These are phyloP conservation scores for Chlorella ohadii DNA, from an alignment of 139 green algal species.

Conservation along the genomic window DNA sequence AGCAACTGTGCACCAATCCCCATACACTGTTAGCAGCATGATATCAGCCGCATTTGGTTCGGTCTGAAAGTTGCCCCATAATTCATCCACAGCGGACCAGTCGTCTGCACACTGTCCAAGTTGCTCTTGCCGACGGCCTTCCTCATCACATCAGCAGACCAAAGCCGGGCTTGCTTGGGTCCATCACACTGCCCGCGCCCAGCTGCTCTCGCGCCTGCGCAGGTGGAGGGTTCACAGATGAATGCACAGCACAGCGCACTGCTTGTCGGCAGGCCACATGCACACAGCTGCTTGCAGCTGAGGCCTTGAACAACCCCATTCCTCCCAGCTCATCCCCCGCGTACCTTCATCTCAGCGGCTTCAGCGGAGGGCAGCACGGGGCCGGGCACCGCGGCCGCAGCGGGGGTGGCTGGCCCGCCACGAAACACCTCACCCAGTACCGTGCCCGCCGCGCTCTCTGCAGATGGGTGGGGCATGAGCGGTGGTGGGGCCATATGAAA, in stretches of 20 bases:
- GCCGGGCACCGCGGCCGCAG: background rate
- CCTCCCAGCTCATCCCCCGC: too few species aligned
- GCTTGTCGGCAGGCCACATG: background rate
- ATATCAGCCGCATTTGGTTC: too few species aligned
- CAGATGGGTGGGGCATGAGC: background rate
- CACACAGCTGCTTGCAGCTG: background rate
- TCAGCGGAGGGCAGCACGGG: constrained; percentile 1
- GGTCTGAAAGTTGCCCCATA: too few species aligned
- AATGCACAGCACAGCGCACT: too few species aligned
- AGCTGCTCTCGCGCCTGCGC: constrained; percentile 18
- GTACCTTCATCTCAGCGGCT: constrained; percentile 1
- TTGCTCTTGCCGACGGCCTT: background rate
- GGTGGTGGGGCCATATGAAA: background rate
- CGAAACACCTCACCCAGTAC: constrained; percentile 18
- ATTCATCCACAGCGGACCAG: too few species aligned
- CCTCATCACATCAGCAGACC: too few species aligned
- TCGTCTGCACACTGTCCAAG: too few species aligned
- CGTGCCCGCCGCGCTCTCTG: constrained; percentile 20
- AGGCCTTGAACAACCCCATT: background rate
- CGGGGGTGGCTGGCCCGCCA: background rate
- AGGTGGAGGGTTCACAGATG: too few species aligned
- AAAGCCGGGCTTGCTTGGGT: constrained; percentile 13
- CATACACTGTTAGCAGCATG: too few species aligned
- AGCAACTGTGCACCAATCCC: too few species aligned
- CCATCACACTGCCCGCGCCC: constrained; percentile 9